Conservation (phyloP, 2,329 filamentous ascomycete species). For the Pestalotiopsis fici region DNA sequence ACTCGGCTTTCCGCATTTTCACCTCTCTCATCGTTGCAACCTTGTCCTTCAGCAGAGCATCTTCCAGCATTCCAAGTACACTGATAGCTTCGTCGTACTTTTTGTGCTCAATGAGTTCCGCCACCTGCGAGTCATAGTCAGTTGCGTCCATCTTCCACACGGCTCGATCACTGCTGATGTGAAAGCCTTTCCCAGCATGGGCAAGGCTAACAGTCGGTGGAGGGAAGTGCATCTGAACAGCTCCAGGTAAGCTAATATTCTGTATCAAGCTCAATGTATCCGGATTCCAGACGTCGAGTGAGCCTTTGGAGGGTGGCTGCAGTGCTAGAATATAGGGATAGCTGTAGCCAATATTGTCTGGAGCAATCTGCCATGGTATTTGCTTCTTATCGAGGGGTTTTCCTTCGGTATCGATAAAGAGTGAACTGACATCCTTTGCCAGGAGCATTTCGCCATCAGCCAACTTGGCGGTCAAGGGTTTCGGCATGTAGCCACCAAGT, state of each 20-base stretch:
- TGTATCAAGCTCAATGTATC: constrained; percentile 89
- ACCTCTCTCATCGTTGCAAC: constrained; percentile 77
- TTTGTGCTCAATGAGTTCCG: constrained; percentile 73
- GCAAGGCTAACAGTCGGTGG: constrained; percentile 92
- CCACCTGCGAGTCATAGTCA: constrained; percentile 87
- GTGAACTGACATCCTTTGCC: constrained; percentile 96
- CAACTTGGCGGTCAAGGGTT: constrained; percentile 81
- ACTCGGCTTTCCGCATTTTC: constrained; percentile 89
- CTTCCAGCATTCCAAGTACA: constrained; percentile 85
- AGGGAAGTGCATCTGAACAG: constrained; percentile 84
- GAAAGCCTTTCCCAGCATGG: constrained; percentile 93
- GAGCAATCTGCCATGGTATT: constrained; percentile 87
- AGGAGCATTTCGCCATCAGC: constrained; percentile 83
- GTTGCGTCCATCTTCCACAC: constrained; percentile 97
- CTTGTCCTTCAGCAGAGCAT: constrained; percentile 85
- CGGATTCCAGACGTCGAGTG: constrained; percentile 88
- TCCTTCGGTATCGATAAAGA: constrained; percentile 85
- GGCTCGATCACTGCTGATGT: constrained; percentile 85
- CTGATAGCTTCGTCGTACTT: constrained; percentile 92
- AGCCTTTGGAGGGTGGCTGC: constrained; percentile 79
- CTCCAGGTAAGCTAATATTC: constrained; percentile 78
- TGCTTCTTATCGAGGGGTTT: constrained; percentile 82
- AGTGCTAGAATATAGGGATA: constrained; percentile 93
- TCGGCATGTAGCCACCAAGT: constrained; percentile 87
- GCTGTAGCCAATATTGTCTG: constrained; percentile 91